Percentiles rank a stretch among this genome's conserved stretches.
Conservation (phyloP, 2,329 filamentous ascomycete species). For the Cladophialophora psammophila region DNA sequence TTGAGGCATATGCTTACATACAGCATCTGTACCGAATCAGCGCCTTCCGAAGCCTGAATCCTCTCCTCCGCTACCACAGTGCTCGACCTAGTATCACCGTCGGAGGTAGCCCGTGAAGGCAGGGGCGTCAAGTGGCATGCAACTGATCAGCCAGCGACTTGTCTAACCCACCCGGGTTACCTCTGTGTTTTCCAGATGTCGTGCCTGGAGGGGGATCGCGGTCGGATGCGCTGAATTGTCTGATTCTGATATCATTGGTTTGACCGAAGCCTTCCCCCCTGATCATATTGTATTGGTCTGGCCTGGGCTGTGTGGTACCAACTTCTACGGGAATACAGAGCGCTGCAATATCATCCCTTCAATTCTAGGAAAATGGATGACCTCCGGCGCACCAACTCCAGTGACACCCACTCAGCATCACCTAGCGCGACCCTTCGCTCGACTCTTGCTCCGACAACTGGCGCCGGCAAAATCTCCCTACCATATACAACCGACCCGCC, state of each 20-base stretch:
- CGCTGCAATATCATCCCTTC: neutral
- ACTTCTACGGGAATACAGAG: neutral
- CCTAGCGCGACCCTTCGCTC: conserved; percentile 20
- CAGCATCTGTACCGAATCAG: neutral
- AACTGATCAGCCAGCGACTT: neutral
- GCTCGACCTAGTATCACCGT: neutral
- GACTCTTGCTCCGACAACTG: conserved; percentile 10
- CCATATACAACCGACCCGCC: conserved; percentile 89
- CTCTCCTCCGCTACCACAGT: neutral
- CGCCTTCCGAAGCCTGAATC: neutral
- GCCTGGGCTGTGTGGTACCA: neutral
- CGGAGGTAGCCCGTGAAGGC: neutral
- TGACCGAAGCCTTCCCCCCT: neutral
- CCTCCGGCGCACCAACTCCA: conserved; percentile 11
- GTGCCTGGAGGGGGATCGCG: neutral
- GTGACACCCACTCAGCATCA: conserved; percentile 11
- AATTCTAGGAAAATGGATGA: conserved; percentile 22
- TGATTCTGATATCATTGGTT: neutral
- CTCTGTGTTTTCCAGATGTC: conserved; percentile 2
- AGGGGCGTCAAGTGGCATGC: neutral
- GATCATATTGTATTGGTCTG: neutral
- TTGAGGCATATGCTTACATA: neutral
- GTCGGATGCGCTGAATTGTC: neutral
- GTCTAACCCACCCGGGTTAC: neutral
- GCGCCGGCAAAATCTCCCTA: conserved; percentile 62